Base-by-base conservation (phyloP, 1,139 yeast genomes). In the Magnusiomyces tetraspermus region DNA sequence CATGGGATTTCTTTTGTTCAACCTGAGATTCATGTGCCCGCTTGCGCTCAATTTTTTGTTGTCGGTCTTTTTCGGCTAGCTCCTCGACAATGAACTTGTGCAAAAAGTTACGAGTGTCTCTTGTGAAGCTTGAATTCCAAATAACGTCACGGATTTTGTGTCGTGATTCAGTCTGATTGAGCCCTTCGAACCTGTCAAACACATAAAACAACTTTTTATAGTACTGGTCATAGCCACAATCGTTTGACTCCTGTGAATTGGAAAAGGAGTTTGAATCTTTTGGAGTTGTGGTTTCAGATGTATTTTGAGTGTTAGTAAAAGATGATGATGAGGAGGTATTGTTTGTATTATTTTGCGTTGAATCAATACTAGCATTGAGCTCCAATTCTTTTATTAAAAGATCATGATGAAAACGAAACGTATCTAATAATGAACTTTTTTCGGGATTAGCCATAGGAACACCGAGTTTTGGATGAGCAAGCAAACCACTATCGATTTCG, bases 391-490 rank as follows among this genome's bases (percentile, higher is more conserved):
- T 44, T 23, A 28, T 30, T 6, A 44, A n/a, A 3, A 44, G 23
- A 6, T 44, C 37, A n/a, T 30, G 33, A n/a, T 44, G 47, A n/a
- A 44, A 44, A 5, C 37, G 33, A 30, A 26, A 44, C 3, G 47
- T 44, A 3, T 8, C 36, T 2, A 24, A 19, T 3, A 22, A n/a
- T 17, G 47, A 19, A 21, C 15, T 3, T 17, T 30, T 28, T 26
- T n/a, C n/a, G 23, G 47, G 47, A 23, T 19, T 30, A 11, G 24
- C 8, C 10, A 44, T n/a, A 2, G 47, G 37, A 5, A 19, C 24
- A 17, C 38, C 38, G 11, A 30, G 21, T 17, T 28, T 30, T 17
- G 47, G 47, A 21, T 44, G 47, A 23, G 19, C 37, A 3, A 44
- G 36, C 2, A 44, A 37, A n/a, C 47, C 47, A n/a, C 23, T 2